Base-by-base conservation (phyloP, 139 green algal species). In the Asterochloris erici region DNA sequence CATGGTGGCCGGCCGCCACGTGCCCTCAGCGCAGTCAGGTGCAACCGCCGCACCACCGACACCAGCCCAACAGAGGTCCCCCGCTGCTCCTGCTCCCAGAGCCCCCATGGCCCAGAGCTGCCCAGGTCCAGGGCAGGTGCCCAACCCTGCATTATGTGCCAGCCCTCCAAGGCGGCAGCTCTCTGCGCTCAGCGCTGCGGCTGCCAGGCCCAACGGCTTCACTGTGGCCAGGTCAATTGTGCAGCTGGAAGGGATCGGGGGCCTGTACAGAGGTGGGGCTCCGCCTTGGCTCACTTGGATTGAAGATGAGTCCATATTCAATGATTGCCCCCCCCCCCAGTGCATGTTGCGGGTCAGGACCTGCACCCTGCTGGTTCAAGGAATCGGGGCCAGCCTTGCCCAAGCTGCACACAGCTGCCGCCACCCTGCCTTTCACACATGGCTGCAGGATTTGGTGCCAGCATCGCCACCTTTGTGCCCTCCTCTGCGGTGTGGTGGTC, bases 381-480 rank as follows among this genome's bases (percentile, higher is more conserved):
- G 38, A 2, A 54, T 54, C 6, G 38, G 38, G 4, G 38, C 38
- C 38, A 54, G 38, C 38, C 38, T 6, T 10, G 38, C 38, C 6
- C 38, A 54, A 54, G 38, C 38, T 6, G 38, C 38, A 54, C 38
- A 2, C 38, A 54, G 38, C 6, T 6, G 6, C 38, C 38, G 38
- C 38, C 6, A 54, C 38, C 38, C 38, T 54, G 38, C 38, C 38
- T 2, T 54, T n/a, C 38, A 2, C 38, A 54, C 38, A 2, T 54
- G 38, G 38, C 38, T 54, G 38, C 38, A 54, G 96, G 96, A 24
- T 98, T 99, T 78, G 91, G 92, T 0, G 86, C 92, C 9, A 95
- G 88, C 13, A 79, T 98, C 1, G 87, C 88, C 19, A 98, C 93
- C 15, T 98, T 97, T 86, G 95, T 96, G 68, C 95, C 95, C 23